These are phyloP conservation scores for Wallacemonas rigidus DNA, from an alignment of 208 protist species.

Conservation along the genomic window DNA sequence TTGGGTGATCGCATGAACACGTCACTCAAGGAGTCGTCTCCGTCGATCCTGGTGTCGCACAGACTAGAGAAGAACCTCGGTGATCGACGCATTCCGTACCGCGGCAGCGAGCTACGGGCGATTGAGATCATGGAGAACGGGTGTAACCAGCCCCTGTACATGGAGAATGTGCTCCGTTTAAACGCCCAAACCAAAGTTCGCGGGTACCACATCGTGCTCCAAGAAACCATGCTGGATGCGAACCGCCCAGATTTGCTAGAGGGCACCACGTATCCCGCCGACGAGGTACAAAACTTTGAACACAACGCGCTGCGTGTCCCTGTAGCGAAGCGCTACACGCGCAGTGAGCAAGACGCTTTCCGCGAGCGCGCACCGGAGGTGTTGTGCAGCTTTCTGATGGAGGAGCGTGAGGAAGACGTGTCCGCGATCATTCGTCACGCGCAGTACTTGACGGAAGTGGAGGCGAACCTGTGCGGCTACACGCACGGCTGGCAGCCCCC, in stretches of 20 bases:
- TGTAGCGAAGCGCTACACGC: constrained; percentile 54
- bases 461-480: constrained; percentile 66
- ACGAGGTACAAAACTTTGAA: constrained; percentile 13
- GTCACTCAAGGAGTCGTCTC: constrained; percentile 44
- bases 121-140: constrained; percentile 77
- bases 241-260: constrained; percentile 32
- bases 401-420: constrained; percentile 71
- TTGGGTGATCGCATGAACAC: constrained; percentile 63
- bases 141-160: constrained; percentile 40
- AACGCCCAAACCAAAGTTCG: constrained; percentile 64
- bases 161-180: constrained; percentile 55
- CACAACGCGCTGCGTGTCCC: constrained; percentile 10
- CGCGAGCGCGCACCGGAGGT: constrained; percentile 31
- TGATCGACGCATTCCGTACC: constrained; percentile 40
- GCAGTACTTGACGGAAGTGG: constrained; percentile 38
- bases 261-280: constrained; percentile 35
- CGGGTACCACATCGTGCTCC: constrained; percentile 44
- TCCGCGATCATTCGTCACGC: constrained; percentile 52
- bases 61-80: constrained; percentile 46
- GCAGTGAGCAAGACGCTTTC: constrained; percentile 37
- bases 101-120: constrained; percentile 69
- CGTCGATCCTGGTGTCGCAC: constrained; percentile 53
- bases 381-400: constrained; percentile 59
- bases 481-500: constrained; percentile 11
- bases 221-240: constrained; percentile 17